Evolutionary conservation across 495 filamentous ascomycete genomes (phyloP), one percentile per base, ranked within the genome.

Genomic region (Astrocystis sublimbata): DNA sequence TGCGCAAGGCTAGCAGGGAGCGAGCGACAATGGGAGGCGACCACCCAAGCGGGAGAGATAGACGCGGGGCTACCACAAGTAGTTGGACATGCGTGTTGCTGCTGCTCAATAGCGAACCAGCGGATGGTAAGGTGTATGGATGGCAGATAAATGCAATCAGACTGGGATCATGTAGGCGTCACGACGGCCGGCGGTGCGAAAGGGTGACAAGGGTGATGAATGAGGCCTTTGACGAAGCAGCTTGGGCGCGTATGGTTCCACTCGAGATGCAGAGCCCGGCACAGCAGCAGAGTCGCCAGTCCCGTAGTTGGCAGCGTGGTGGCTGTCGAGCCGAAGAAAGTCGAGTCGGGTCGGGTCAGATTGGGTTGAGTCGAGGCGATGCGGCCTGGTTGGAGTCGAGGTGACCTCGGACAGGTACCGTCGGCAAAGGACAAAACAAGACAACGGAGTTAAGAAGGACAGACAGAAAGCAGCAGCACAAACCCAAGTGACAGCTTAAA

Each of bases 121-220:
- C 58, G 31, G 68, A 58, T 38, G 53, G 45, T 28, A 60, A 68
- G 63, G 61, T 59, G 63, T 59, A n/a, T n/a, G 61, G 36, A 50
- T 53, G 61, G 64, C 58, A 64, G 66, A 30, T 56, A 21, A 35
- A n/a, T 21, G 46, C 42, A 45, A 46, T 60, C 67, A 58, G 42
- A 68, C 64, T 61, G 64, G 64, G 63, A 63, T 64, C 61, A 61
- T 66, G 63, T 46, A 67, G 65, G 65, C 65, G 65, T 66, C 68
- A 70, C 54, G 68, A 70, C 70, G 68, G 70, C 70, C 70, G 63
- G 70, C 70, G 70, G 68, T 70, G 68, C 63, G 68, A 65, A 72
- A 63, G 70, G 70, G 70, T 54, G 64, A 58, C 65, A 70, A 52
- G 49, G 35, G 26, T 53, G 59, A 38, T 61, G 46, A 57, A 46